Evolutionary conservation across 148 eudicot species (phyloP), one percentile per base, ranked within the genome.

Genomic region (Tetragonia tetragonoides): DNA sequence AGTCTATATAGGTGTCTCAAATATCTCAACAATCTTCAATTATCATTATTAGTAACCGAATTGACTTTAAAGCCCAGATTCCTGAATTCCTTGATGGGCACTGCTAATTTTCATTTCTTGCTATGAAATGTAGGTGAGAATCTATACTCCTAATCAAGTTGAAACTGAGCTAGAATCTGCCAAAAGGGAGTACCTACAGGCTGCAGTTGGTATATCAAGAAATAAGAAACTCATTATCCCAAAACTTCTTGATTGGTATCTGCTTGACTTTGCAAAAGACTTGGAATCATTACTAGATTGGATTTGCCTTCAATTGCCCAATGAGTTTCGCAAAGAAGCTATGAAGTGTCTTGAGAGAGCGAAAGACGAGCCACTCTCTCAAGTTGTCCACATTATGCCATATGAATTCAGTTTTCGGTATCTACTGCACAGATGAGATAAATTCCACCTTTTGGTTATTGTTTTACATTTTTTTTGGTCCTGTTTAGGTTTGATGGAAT

Each of bases 221-320:
- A 44, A 80, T 39, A 77, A 85, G 75, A 88, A 92, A 62, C 28
- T 92, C 20, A 80, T 89, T 24, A 89, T 94, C 68, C 98, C 98
- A 6, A 94, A 94, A 82, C 82, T 94, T 62, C 70, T 94, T 65
- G 93, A 94, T 81, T 90, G 95, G 93, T 89, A 90, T 82, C 86
- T 90, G 20, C 92, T 92, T n/a, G 98, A 94, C 71, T 94, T 92
- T 78, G 97, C 90, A 7, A 90, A 94, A 85, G 98, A 94, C 79
- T 80, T 92, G 84, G 92, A 92, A 42, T 86, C 92, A 16, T 86
- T 94, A 76, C 81, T 92, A 37, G 97, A 94, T 80, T 94, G 98
- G 98, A 79, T 92, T 68, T 94, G 95, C 84, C 86, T 94, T 79
- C 95, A 94, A 82, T 83, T 94, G 61, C 95, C 98, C 0, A 73